phyloP scores from a whole-genome alignment of 768 basidiomycete species.

The Suillus weaverae region DNA sequence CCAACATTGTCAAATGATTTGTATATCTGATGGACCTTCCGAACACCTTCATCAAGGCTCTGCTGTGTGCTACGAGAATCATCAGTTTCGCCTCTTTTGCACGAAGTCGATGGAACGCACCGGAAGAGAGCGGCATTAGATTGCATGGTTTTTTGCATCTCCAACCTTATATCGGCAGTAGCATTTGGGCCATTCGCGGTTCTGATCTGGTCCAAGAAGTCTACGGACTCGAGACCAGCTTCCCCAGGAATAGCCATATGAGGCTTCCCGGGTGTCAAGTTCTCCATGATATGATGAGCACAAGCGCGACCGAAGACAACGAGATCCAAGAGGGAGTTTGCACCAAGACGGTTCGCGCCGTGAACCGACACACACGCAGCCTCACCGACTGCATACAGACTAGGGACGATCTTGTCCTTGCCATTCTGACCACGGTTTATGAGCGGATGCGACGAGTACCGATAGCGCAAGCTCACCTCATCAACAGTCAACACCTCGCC shows the following conservation, averaged over 20 bases:
- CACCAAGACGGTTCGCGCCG: slow-evolving; percentile 98
- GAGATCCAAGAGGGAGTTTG: slow-evolving; percentile 97
- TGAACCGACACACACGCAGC: slow-evolving; percentile 99
- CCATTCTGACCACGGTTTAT: slow-evolving; percentile 49
- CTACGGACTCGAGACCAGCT: slow-evolving; percentile 81
- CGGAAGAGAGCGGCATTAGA: slow-evolving; percentile 97
- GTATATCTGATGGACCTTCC: slow-evolving; percentile 84
- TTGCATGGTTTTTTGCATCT: slow-evolving; percentile 99
- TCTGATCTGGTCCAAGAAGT: slow-evolving; percentile 87
- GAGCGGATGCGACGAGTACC: background rate
- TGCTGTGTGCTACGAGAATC: slow-evolving; percentile 68
- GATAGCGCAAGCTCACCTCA: slow-evolving; percentile 38
- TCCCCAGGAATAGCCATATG: slow-evolving; percentile 88
- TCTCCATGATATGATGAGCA: slow-evolving; percentile 95
- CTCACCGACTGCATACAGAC: slow-evolving; percentile 97
- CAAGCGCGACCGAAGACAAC: slow-evolving; percentile 99
- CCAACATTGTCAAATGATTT: slow-evolving; percentile 87
- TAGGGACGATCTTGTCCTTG: slow-evolving; percentile 92
- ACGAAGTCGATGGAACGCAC: slow-evolving; percentile 33
- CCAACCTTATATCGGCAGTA: slow-evolving; percentile 87
- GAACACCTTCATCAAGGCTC: slow-evolving; percentile 88
- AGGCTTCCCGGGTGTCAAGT: slow-evolving; percentile 81
- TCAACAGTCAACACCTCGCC: slow-evolving; percentile 93
- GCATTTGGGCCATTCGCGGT: slow-evolving; percentile 78
- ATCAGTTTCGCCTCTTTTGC: slow-evolving; percentile 8